A percentile compares a stretch with the other conserved stretches of the same genome.
Conservation (phyloP, 805 yeast species). For the Yarrowia divulgata region DNA sequence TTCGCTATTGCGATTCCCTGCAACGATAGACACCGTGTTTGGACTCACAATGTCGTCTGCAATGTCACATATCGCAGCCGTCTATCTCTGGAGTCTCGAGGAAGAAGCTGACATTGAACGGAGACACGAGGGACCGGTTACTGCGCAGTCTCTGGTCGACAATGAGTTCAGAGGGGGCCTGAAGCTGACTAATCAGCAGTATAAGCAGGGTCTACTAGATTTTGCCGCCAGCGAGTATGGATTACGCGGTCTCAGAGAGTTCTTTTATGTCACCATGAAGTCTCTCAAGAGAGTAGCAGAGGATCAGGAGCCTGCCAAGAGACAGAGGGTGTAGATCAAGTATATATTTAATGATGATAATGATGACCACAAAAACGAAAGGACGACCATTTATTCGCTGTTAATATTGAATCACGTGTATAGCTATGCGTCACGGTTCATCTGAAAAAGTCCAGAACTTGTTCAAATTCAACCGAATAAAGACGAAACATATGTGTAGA, state of each 20-base stretch:
- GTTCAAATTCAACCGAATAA: too few relatives aligned
- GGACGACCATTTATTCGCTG: not conserved
- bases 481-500: too few relatives aligned
- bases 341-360: not conserved
- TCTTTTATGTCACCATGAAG: slow-evolving; percentile 24
- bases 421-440: too few relatives aligned
- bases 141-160: slow-evolving; percentile 13
- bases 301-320: not conserved
- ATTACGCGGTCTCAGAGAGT: not conserved
- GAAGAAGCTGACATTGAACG: slow-evolving; percentile 17
- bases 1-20: not conserved
- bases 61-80: slow-evolving; percentile 16
- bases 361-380: too few relatives aligned
- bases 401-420: too few relatives aligned
- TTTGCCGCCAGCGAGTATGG: slow-evolving; percentile 12
- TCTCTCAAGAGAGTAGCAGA: slow-evolving; percentile 7
- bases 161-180: slow-evolving; percentile 9
- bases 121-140: slow-evolving; percentile 24
- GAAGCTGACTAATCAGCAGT: slow-evolving; percentile 12
- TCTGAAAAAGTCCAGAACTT: too few relatives aligned
- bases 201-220: slow-evolving; percentile 7
- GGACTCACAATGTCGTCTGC: slow-evolving; percentile 28
- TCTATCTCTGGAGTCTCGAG: slow-evolving; percentile 19
- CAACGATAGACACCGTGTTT: slow-evolving; percentile 5
- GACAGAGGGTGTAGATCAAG: not conserved